Evolutionary conservation across 345 rosid species (phyloP).

Genomic region (Eucalyptus guilfoylei): DNA sequence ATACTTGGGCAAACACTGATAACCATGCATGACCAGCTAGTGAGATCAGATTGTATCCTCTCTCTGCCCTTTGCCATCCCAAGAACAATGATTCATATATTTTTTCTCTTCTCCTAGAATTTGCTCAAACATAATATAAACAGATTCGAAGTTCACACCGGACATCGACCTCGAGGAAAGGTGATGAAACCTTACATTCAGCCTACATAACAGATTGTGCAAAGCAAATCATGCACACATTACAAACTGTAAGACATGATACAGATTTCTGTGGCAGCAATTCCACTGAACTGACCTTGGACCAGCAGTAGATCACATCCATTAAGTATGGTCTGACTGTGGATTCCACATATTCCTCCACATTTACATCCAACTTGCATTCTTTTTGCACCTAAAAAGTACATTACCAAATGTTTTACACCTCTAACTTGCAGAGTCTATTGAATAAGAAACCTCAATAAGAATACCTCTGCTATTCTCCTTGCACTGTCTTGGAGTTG

Average conservation of each 20-base stretch:
- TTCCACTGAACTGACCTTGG: slow-evolving; percentile 47
- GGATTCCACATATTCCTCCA: slow-evolving; percentile 94
- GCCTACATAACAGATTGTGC: neutral
- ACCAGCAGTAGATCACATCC: slow-evolving; percentile 98
- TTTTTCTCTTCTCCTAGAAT: neutral
- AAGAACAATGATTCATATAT: neutral
- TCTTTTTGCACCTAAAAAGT: slow-evolving; percentile 79
- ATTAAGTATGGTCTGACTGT: slow-evolving; percentile 85
- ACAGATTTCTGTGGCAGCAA: neutral
- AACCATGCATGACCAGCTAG: neutral
- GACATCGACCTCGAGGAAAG: neutral
- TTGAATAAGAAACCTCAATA: neutral
- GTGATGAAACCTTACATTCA: neutral
- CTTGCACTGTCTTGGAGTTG: slow-evolving; percentile 97
- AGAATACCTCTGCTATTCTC: slow-evolving; percentile 82
- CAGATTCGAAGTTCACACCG: neutral
- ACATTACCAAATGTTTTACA: neutral
- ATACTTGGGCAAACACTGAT: neutral
- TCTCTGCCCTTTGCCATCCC: neutral
- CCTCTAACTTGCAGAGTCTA: neutral
- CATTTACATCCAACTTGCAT: slow-evolving; percentile 84
- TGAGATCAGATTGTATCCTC: neutral
- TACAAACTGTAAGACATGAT: neutral
- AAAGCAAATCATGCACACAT: neutral
- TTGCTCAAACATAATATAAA: neutral